Evolutionary conservation across 345 rosid genomes (phyloP), one percentile per base, ranked within the genome.

Genomic region (Rhizophora apiculata): DNA sequence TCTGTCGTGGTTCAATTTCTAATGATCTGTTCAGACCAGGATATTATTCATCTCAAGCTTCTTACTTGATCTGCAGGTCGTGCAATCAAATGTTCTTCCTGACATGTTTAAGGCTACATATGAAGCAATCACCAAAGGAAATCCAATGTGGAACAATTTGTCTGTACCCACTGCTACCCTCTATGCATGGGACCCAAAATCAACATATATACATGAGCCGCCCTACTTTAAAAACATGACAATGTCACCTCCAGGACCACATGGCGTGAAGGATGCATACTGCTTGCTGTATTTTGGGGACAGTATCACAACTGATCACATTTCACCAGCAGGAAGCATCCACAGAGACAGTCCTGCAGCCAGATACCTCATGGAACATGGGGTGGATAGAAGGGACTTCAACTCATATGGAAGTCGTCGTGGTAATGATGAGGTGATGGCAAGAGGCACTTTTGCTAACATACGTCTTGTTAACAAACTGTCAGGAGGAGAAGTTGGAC

Each of bases 261-360:
- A 86, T 70, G 79, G 92, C 2, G 96, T 93, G 66, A 93, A 88
- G 77, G 88, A 89, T 62, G 96, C 96, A 54, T 87, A 88, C 85
- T 93, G 98, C 82, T 79, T 93, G 62, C 91, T 93, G 34, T 88
- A 87, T 74, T 85, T 90, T 18, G 96, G 98, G 60, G 96, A 90
- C 70, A 90, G 96, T 76, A 93, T 93, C 68, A 93, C 98, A 9
- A 90, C 96, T 9, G 98, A 93, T 73, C 96, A 93, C 84, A 90
- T 90, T 64, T 93, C 96, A 54, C 96, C 95, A 31, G 96, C 98
- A 73, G 96, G 98, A 24, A 93, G 92, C 81, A 93, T 93, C 75
- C 95, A 90, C 77, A 93, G 78, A 70, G 96, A 93, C 72, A 93
- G 96, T 68, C 93, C 95, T 16, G 98, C 98, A 64, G 98, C 98